Base-by-base conservation (phyloP, 768 basidiomycete species). In the Suillus americanus region DNA sequence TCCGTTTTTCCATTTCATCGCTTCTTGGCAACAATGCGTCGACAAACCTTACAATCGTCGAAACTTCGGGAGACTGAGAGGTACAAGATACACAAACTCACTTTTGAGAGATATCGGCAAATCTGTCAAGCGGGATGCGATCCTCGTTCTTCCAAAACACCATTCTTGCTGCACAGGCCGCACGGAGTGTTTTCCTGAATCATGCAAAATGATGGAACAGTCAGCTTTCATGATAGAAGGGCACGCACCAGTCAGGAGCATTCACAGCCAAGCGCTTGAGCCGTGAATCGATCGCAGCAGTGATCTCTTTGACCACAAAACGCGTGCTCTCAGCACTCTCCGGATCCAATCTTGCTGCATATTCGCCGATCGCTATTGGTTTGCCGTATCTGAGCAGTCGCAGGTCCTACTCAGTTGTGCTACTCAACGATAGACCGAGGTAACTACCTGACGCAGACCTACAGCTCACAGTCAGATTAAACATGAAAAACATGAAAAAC, bases 241-340 rank as follows among this genome's bases (percentile, higher is more conserved):
- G 10, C 10, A 75, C 81, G 56, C 79, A 88, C 89, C 90, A 90
- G 69, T 91, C 87, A 5, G 81, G 82, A 0, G 88, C 86, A 68
- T 91, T 90, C 46, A 90, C 81, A 0, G 87, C 88, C 74, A 87
- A 75, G 54, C 78, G 78, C 48, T 78, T 68, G 64, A 92, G 66
- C 67, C 79, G 79, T 9, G 75, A 68, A 70, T 86, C 81, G 10
- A 90, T 80, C 41, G 77, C 77, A 7, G 74, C 75, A 56, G 85
- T 89, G 40, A 92, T 77, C 59, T 79, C 75, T 74, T 87, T 89
- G 25, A 88, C 88, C 4, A 84, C 86, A 3, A 69, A 63, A 64
- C 82, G 84, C 16, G 80, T 79, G 14, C 72, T 74, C 46, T 83
- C 80, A 2, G 77, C 73, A 25, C 65, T 60, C 9, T 70, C 68